Base-by-base conservation (phyloP, 345 rosid genomes). In the Heritiera fomes region DNA sequence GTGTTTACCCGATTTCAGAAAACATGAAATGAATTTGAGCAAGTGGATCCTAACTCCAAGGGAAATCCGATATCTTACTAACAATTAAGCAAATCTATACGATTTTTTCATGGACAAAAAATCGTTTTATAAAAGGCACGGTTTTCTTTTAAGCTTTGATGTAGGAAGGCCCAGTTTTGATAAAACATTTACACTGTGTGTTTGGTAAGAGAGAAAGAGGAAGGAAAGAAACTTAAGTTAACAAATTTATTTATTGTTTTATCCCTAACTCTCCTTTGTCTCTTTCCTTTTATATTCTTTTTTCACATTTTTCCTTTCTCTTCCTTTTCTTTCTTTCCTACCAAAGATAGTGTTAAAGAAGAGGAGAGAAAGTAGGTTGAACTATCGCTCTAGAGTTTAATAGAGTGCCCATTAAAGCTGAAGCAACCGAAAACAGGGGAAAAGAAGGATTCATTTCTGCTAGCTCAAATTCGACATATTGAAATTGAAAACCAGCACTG, bases 11-110 rank as follows among this genome's bases (percentile, higher is more conserved):
- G 32, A 34, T 32, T 9, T 15, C 8, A 8, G 28, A 71, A 71
- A 71, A 41, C 74, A 70, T 47, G 41, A 70, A 70, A 13, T 28
- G 40, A 45, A 52, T 50, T 71, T 50, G 14, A 50, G 45, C 60
- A 28, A 11, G 23, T 15, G 75, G 75, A 71, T 71, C 6, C 41
- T 71, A 45, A 7, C 45, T 50, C 60, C 45, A 49, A 17, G 32
- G 9, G 75, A 3, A 71, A 52, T 23, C 28, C 28, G 28, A 23
- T 23, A 71, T 15, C 7, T 32, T 52, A 52, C 47, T 52, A 52
- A 71, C 28, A 71, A 71, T 4, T 14, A 50, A 50, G 7, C 38
- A 50, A 30, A 15, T 30, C 45, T 50, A 45, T 10, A 2, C 3
- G 38, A 34, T 34, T 34, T 34, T 34, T 34, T 34, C 38, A 34